Percentiles rank a stretch among this genome's conserved stretches.
Evolutionary conservation across 495 filamentous ascomycete genomes (phyloP).

Genomic region (Podospora pseudoanserina): DNA sequence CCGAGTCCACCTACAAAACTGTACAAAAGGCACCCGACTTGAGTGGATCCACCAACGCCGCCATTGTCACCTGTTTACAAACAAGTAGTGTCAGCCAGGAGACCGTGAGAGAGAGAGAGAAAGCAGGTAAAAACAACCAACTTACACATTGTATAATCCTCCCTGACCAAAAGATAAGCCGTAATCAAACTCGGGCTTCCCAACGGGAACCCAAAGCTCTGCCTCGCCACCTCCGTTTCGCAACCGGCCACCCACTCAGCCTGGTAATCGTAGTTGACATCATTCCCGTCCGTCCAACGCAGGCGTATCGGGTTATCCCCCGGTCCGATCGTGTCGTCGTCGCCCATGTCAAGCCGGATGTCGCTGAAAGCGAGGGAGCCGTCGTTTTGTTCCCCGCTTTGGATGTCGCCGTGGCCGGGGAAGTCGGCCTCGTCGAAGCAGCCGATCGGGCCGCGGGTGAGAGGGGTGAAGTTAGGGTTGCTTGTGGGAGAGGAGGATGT

Average conservation of each 20-base stretch:
- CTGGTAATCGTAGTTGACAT: slow-evolving; percentile 15
- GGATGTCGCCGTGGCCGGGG: slow-evolving; percentile 14
- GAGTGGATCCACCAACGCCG: slow-evolving; percentile 11
- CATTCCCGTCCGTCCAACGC: slow-evolving; percentile 4
- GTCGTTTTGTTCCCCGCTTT: slow-evolving; percentile 7
- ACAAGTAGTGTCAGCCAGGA: slow-evolving; percentile 3
- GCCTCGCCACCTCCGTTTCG: slow-evolving; percentile 10
- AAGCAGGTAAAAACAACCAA: no score
- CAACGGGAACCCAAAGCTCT: slow-evolving; percentile 15
- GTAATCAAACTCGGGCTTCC: slow-evolving; percentile 6
- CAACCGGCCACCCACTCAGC: slow-evolving; percentile 13
- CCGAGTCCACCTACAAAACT: slow-evolving; percentile 13
- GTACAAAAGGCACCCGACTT: slow-evolving; percentile 12
- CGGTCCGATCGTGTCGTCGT: slow-evolving; percentile 8
- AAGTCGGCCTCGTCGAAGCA: slow-evolving; percentile 16
- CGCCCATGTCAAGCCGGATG: background rate
- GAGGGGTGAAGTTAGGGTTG: background rate
- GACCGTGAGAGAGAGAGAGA: background rate
- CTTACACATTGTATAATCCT: slow-evolving; percentile 15
- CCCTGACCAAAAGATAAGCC: slow-evolving; percentile 15
- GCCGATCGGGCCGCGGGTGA: slow-evolving; percentile 12
- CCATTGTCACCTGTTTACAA: slow-evolving; percentile 12
- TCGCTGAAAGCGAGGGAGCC: background rate
- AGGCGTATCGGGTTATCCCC: slow-evolving; percentile 6
- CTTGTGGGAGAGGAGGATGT: background rate